Evolutionary conservation across 192 early-diverging fungal genomes (phyloP).

Genomic region (Lunasporangiospora selenospora): DNA sequence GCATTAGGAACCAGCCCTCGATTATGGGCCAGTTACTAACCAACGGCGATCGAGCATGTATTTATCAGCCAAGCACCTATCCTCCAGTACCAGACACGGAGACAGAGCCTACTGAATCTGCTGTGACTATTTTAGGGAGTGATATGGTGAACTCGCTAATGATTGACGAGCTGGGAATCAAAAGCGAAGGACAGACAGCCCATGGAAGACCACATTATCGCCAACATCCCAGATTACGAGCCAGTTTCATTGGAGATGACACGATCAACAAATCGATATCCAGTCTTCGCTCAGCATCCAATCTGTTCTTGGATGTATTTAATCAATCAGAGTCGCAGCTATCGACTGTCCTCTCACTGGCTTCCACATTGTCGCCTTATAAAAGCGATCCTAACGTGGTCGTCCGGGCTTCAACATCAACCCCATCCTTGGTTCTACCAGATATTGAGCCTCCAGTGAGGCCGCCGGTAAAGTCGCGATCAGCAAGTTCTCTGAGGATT

Average conservation of each 20-base stretch:
- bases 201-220: neutral
- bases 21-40: too few relatives aligned
- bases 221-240: conserved; percentile 10
- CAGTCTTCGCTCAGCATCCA: conserved; percentile 1
- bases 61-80: too few relatives aligned
- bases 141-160: conserved; percentile 6
- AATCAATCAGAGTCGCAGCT: neutral
- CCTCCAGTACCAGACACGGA: too few relatives aligned
- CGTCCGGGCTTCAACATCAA: too few relatives aligned
- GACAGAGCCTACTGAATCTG: too few relatives aligned
- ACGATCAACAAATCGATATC: conserved; percentile 3
- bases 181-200: conserved; percentile 10
- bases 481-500: neutral
- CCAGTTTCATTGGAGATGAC: conserved; percentile 25
- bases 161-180: conserved; percentile 26
- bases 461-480: neutral
- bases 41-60: too few relatives aligned
- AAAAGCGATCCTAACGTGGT: too few relatives aligned
- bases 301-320: conserved; percentile 8
- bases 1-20: too few relatives aligned
- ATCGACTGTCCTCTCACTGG: conserved; percentile 9
- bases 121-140: too few relatives aligned
- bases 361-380: conserved; percentile 6
- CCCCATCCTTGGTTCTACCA: neutral
- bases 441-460: neutral